Percentiles rank a stretch among this genome's conserved stretches.
These are phyloP conservation scores for Nannochloropsis salina DNA, from an alignment of 108 stramenopile species.

Conservation along the genomic window DNA sequence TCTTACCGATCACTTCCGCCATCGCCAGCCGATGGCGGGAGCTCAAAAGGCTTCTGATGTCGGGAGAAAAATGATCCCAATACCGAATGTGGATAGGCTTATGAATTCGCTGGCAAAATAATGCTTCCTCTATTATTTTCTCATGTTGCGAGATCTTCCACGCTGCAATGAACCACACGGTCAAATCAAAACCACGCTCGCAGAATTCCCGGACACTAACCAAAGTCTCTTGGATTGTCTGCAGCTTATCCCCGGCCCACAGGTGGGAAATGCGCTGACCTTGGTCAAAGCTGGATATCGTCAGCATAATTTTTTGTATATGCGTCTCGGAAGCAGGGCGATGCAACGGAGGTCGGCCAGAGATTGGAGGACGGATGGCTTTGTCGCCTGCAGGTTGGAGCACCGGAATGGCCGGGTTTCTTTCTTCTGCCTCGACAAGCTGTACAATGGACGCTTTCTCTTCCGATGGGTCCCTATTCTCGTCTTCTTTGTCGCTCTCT, in stretches of 20 bases:
- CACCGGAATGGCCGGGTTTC: background rate
- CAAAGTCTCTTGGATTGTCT: background rate
- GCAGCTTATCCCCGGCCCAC: conserved; percentile 4
- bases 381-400: background rate
- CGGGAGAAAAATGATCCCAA: background rate
- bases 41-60: background rate
- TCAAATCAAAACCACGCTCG: background rate
- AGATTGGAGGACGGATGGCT: background rate
- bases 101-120: background rate
- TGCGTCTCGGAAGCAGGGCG: background rate
- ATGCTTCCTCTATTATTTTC: background rate
- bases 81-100: background rate
- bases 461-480: background rate
- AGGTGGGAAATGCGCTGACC: background rate
- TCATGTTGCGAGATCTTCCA: background rate
- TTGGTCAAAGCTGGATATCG: background rate
- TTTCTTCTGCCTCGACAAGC: background rate
- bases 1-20: background rate
- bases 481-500: background rate
- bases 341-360: background rate
- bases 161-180: background rate
- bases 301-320: background rate
- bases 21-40: background rate
- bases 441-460: background rate
- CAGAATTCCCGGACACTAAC: background rate